Base-by-base conservation (phyloP, 176 grass and related monocot species). In the Juncus effusus region DNA sequence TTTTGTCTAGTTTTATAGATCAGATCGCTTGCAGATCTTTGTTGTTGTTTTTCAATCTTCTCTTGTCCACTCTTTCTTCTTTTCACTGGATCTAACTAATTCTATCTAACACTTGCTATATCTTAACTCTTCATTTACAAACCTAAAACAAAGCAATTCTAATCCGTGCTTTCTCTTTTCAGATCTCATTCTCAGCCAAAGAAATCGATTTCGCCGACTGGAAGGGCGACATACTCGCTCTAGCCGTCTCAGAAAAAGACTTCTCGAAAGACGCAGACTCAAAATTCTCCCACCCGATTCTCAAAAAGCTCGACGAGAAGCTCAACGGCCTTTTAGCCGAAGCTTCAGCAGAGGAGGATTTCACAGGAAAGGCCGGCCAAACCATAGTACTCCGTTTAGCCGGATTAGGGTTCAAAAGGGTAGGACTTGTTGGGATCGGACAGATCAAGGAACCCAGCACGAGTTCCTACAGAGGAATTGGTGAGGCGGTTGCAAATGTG, bases 171-270 rank as follows among this genome's bases (percentile, higher is more conserved):
- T 62, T 44, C 51, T 56, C 69, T 56, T 42, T 63, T 67, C 8
- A 97, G 94, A 73, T 97, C 61, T 62, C 73, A 2, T 97, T 97
- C 51, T 70, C 88, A 3, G 85, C 83, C 0, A 86, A 92, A 54
- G 85, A 89, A 53, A n/a, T 84, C 42, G 83, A 97, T 59, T 86
- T 84, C 81, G 84, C 76, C 2, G 82, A 86, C 10, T 97, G 88
- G 88, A 89, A 92, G 63, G 93, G 93, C 42, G 93, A 97, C 57
- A 69, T 97, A 38, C 88, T 97, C 47, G 76, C 80, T 3, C 75
- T 97, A 4, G 94, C 83, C 4, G 94, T 97, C 51, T 86, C 88
- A 1, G 94, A 97, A 60, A 92, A 93, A 57, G 94, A 97, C 69
- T 78, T 97, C 67, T 73, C 69, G 5, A 97, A 84, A 73, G 93